Percentiles rank a stretch among this genome's conserved stretches.
phyloP scores from a whole-genome alignment of 305 asterid genomes.

The Petunia hybrid region DNA sequence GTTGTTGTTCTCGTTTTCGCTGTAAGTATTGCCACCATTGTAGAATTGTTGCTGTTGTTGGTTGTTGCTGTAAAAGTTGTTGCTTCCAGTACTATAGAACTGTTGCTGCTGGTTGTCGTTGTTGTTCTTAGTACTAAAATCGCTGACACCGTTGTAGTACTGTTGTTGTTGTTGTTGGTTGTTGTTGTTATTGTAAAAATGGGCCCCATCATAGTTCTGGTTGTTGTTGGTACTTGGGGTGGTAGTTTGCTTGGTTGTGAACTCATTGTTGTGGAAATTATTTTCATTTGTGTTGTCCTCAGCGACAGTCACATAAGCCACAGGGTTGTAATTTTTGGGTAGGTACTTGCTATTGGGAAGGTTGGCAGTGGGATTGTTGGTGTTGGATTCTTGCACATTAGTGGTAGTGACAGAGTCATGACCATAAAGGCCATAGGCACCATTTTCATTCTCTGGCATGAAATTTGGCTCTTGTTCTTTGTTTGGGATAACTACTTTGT shows the following conservation, averaged over 20 bases:
- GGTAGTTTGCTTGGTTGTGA: slow-evolving; percentile 28
- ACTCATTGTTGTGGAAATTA: slow-evolving; percentile 10
- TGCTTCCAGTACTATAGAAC: not conserved
- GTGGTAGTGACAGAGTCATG: slow-evolving; percentile 66
- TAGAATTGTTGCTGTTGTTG: not conserved
- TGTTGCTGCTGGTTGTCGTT: slow-evolving; percentile 9
- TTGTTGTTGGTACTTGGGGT: slow-evolving; percentile 33
- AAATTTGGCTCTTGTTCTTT: slow-evolving; percentile 57
- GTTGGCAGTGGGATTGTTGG: slow-evolving; percentile 32
- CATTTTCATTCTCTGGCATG: slow-evolving; percentile 61
- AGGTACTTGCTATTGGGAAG: slow-evolving; percentile 55
- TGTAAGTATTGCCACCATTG: slow-evolving; percentile 34
- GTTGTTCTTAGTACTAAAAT: not conserved
- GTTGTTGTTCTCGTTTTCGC: not conserved
- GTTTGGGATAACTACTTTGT: slow-evolving; percentile 18
- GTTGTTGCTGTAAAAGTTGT: slow-evolving; percentile 25
- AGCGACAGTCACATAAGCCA: slow-evolving; percentile 70
- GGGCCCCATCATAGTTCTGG: slow-evolving; percentile 30
- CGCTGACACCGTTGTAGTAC: slow-evolving; percentile 36
- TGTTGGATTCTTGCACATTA: slow-evolving; percentile 49
- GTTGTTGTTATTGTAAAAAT: slow-evolving; percentile 23
- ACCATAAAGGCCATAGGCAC: slow-evolving; percentile 80
- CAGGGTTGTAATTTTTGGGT: slow-evolving; percentile 87
- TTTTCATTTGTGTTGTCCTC: slow-evolving; percentile 41
- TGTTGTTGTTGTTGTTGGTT: slow-evolving; percentile 22